Evolutionary conservation across 1,284 basidiomycete genomes (phyloP), one percentile per base, ranked within the genome.

Genomic region (Neonothopanus nambi): DNA sequence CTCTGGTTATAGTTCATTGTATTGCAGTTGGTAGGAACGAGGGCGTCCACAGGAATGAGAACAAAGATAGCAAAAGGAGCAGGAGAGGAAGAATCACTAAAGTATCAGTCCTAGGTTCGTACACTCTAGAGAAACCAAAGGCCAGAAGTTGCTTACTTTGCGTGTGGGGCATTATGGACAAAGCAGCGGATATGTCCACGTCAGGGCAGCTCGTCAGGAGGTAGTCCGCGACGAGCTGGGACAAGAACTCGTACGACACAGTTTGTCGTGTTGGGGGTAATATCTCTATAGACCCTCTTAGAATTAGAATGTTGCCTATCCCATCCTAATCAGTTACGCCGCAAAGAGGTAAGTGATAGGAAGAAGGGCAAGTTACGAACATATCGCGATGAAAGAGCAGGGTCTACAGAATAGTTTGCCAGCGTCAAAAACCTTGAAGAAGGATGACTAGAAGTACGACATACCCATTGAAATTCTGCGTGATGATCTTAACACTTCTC

Each of bases 351-450:
- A 53, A n/a, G n/a, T 33, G 30, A 8, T 8, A 33, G 3, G 30
- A 11, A 33, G 9, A 33, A 33, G 48, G n/a, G 23, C 42, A 48
- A 48, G 42, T 28, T 15, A 67, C 82, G 62, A 63, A 90, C 89
- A 91, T 58, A 94, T 87, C 11, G 93, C 91, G 60, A 96, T 90
- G 59, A 96, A 87, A 0, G 92, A 94, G 66, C 94, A 97, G 6
- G 93, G 93, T 55, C 86, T 92, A 28, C 26, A 13, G 30, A 33
- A 8, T 28, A 11, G 30, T 33, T 33, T 33, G 30, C 8, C 8
- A 33, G 8, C 9, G 8, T 11, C 9, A 33, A 33, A 33, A 33
- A 13, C 21, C 38, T 48, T 18, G 20, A 52, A 17, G n/a, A 37
- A 47, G n/a, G n/a, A 21, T 11, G 24, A 33, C 24, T n/a, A 12